Evolutionary conservation across 73 alveolate species (phyloP), one percentile per base, ranked within the genome.

Genomic region (Strombidium stylifer): DNA sequence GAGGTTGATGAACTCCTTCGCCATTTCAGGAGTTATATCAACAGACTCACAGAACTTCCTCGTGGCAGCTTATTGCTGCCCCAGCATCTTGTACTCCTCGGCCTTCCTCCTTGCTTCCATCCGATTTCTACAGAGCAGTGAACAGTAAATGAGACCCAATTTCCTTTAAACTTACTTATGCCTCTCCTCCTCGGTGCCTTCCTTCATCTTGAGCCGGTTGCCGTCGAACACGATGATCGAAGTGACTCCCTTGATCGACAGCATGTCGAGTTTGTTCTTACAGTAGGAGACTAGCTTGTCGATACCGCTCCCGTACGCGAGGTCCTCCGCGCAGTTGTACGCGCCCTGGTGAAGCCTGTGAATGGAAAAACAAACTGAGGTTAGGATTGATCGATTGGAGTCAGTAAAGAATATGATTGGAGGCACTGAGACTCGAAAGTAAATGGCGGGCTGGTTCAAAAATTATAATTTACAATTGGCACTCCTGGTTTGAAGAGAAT

Each of bases 151-250:
- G 51, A 73, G 23, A 26, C 48, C 44, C 25, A 28, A 49, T n/a
- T n/a, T n/a, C n/a, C n/a, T n/a, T n/a, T n/a, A n/a, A n/a, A n/a
- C n/a, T 86, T 77, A 82, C 87, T 82, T 92, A 6, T 37, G 40
- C 72, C 92, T 42, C 53, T 52, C 89, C 44, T 94, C 83, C 78
- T 81, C 84, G 19, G 92, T 87, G 25, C 69, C 69, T 26, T 68
- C 77, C 70, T 94, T 94, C 49, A 94, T 94, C 4, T 81, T 55
- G 26, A 91, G 73, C 47, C 70, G 80, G 15, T 88, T 70, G 16
- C 99, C 99, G 74, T 94, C 99, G 78, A 94, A 91, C 30, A 94
- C 94, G 24, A 90, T 80, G 28, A 91, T 48, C 15, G 97, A 94
- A 11, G 79, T 92, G 3, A 94, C 85, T 20, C 82, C 71, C 45